These are phyloP conservation scores for Meripilus lineatus DNA, from an alignment of 1,284 basidiomycete genomes.

Conservation along the genomic window DNA sequence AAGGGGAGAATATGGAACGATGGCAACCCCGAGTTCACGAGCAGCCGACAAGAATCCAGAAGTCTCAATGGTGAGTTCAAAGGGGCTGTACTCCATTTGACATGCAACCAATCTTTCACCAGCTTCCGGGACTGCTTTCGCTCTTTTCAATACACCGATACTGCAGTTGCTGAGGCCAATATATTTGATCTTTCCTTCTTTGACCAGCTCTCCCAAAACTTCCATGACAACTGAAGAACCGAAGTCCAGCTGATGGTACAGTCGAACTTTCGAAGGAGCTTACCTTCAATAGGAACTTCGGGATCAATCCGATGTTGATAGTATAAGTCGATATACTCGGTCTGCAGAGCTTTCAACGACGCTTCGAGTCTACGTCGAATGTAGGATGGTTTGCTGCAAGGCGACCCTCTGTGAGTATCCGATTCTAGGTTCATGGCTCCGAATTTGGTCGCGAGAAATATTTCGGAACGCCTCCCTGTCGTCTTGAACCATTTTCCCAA, in stretches of 20 bases:
- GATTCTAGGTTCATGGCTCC: background rate
- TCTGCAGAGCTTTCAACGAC: constrained; percentile 19
- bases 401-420: background rate
- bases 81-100: constrained; percentile 4
- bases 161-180: background rate
- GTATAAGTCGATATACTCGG: constrained; percentile 25
- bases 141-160: background rate
- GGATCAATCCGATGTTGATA: constrained; percentile 27
- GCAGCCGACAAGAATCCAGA: background rate
- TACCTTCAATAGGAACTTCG: constrained; percentile 16
- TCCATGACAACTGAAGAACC: constrained; percentile 9
- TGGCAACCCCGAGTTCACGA: background rate
- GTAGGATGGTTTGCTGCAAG: constrained; percentile 13
- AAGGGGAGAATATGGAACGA: constrained; percentile 2
- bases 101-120: background rate
- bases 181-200: constrained; percentile 6
- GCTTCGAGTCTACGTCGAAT: constrained; percentile 19
- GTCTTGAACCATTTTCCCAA: constrained; percentile 1
- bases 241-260: constrained; percentile 4
- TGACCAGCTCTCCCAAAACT: constrained; percentile 49
- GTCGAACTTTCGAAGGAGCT: constrained; percentile 31
- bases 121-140: background rate
- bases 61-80: background rate
- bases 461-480: constrained; percentile 1
- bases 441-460: constrained; percentile 3